Conservation (phyloP, 352 stramenopile species). For the Phytophthora melonis region DNA sequence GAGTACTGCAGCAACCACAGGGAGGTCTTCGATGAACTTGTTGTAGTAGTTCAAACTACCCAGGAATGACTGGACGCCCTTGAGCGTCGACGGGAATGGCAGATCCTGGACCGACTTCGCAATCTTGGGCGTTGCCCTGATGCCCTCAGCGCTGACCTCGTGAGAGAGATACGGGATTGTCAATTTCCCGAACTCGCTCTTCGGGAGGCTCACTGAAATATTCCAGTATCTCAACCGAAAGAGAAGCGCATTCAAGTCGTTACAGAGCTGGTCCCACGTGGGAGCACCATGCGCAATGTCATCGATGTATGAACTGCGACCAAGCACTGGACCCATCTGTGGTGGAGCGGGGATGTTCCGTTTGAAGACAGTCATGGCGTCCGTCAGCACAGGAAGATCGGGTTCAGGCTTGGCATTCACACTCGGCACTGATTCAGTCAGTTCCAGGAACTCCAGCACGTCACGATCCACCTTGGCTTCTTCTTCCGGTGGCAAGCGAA, state of each 20-base stretch:
- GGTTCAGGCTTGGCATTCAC: neutral
- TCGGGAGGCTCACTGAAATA: constrained; percentile 7
- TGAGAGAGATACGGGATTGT: neutral
- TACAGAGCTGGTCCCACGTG: constrained; percentile 1
- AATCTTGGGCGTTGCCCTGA: too few relatives aligned
- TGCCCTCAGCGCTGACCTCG: too few relatives aligned
- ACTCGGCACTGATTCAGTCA: neutral
- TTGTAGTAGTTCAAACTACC: too few relatives aligned
- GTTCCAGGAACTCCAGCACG: neutral
- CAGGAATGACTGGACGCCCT: too few relatives aligned
- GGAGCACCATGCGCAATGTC: constrained; percentile 5
- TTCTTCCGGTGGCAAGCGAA: neutral
- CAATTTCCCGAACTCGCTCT: constrained; percentile 7
- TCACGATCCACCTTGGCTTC: constrained; percentile 4
- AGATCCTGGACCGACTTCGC: too few relatives aligned
- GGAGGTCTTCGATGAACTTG: too few relatives aligned
- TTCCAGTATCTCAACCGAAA: constrained; percentile 12
- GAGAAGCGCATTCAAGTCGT: neutral
- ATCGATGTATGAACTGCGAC: constrained; percentile 7
- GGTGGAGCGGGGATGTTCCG: neutral
- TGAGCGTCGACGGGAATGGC: too few relatives aligned
- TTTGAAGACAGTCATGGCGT: neutral
- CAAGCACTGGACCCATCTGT: neutral
- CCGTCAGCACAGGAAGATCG: neutral
- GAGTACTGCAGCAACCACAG: too few relatives aligned